Conservation (phyloP, 352 stramenopile species). For the Globisporangium iwayamae region DNA sequence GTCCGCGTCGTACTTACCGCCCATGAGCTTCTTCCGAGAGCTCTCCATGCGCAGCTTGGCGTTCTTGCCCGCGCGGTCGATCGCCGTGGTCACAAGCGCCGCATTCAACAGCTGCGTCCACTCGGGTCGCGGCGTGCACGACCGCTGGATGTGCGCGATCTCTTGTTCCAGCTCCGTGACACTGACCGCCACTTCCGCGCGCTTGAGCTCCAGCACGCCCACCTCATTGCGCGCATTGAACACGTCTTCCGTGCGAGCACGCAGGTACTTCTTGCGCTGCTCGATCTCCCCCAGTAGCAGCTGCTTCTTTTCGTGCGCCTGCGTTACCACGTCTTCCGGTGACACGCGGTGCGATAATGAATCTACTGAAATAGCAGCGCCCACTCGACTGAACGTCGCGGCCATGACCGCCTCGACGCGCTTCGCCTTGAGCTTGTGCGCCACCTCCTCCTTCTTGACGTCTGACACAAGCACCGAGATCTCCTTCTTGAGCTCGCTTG, state of each 20-base stretch:
- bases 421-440: slow-evolving; percentile 48
- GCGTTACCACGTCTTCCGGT: background rate
- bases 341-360: background rate
- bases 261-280: slow-evolving; percentile 27
- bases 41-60: slow-evolving; percentile 31
- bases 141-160: slow-evolving; percentile 40
- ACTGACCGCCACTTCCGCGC: slow-evolving; percentile 20
- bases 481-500: slow-evolving; percentile 62
- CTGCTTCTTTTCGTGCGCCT: slow-evolving; percentile 8
- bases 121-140: slow-evolving; percentile 61
- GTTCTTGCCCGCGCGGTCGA: slow-evolving; percentile 35
- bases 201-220: slow-evolving; percentile 28
- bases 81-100: slow-evolving; percentile 49
- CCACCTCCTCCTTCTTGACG: slow-evolving; percentile 53
- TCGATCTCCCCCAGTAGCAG: slow-evolving; percentile 26
- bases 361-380: background rate
- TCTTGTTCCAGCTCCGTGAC: slow-evolving; percentile 29
- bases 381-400: background rate
- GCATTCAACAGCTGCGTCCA: slow-evolving; percentile 57
- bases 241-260: slow-evolving; percentile 49
- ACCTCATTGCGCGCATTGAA: slow-evolving; percentile 55
- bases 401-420: slow-evolving; percentile 32
- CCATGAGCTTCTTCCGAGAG: slow-evolving; percentile 15
- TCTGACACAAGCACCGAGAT: slow-evolving; percentile 37
- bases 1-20: slow-evolving; percentile 8